phyloP scores from a whole-genome alignment of 2,329 filamentous ascomycete genomes.

The Emergomyces pasteurianus region DNA sequence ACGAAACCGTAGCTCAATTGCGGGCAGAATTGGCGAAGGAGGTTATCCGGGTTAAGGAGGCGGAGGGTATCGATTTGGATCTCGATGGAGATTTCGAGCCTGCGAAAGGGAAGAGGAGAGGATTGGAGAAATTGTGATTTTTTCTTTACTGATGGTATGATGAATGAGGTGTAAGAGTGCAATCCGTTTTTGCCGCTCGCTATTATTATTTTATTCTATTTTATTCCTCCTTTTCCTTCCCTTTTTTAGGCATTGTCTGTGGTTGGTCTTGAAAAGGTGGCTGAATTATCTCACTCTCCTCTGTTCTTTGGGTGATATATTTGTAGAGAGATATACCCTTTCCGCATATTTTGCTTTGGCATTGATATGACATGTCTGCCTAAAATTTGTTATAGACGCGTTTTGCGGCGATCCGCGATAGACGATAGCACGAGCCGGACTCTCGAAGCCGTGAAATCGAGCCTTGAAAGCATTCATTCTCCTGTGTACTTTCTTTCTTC shows the following conservation, averaged over 20 bases:
- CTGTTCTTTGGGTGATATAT: background rate
- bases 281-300: background rate
- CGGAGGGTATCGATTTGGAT: constrained; percentile 27
- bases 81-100: constrained; percentile 8
- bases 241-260: background rate
- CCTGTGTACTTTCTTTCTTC: background rate
- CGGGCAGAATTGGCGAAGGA: constrained; percentile 27
- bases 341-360: background rate
- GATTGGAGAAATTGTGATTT: constrained; percentile 5
- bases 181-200: background rate
- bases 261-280: background rate
- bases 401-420: background rate
- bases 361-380: background rate
- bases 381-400: background rate
- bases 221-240: too few relatives aligned
- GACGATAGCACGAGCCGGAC: background rate
- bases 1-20: constrained; percentile 25
- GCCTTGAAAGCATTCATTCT: background rate
- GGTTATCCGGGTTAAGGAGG: constrained; percentile 22
- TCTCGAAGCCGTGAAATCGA: background rate
- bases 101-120: background rate
- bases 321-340: too few relatives aligned
- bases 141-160: background rate
- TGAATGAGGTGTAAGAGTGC: background rate
- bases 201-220: too few relatives aligned